Evolutionary conservation across 2,329 filamentous ascomycete species (phyloP), one percentile per base, ranked within the genome.

Genomic region (Daldinia sp.): DNA sequence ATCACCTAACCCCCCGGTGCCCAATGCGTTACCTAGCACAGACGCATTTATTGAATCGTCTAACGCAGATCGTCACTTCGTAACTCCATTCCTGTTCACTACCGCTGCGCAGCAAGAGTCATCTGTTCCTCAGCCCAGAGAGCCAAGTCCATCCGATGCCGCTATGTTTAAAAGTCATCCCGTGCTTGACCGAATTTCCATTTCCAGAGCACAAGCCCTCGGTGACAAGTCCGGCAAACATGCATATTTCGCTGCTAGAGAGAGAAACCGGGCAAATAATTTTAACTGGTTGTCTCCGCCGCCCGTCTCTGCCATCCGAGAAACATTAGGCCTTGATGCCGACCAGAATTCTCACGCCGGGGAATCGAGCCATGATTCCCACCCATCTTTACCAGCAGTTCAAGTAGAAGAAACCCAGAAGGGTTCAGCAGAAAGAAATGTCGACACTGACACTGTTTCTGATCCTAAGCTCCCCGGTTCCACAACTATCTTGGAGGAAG

Each of bases 201-300:
- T 74, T 35, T 59, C 46, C 26, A 72, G 76, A 74, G 78, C 76
- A 15, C 75, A 79, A 42, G 56, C 72, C 6, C 72, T 82, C 48
- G 81, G 81, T 0, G 72, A 75, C 26, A 78, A 74, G 57, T 79
- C 76, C 2, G 81, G 80, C 1, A 83, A 82, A 56, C 65, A 65
- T 7, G 81, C 82, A 23, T 83, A 74, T 57, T 83, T 83, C 57
- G 73, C 73, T 3, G 81, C 82, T 5, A 76, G 82, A 28, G 82
- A 81, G 53, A 71, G 75, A 23, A 83, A 82, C 59, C 79, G 76
- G 9, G 70, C 53, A 10, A 60, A 37, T 26, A 35, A 59, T 23
- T 41, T 63, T 18, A 67, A 65, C 30, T 35, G 58, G 10, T n/a
- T 66, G 39, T 44, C 63, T 30, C 37, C 68, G 7, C 37, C 58